A percentile compares a stretch with the other conserved stretches of the same genome.
Evolutionary conservation across 495 filamentous ascomycete species (phyloP).

Genomic region (Aspergillus homomorphus): DNA sequence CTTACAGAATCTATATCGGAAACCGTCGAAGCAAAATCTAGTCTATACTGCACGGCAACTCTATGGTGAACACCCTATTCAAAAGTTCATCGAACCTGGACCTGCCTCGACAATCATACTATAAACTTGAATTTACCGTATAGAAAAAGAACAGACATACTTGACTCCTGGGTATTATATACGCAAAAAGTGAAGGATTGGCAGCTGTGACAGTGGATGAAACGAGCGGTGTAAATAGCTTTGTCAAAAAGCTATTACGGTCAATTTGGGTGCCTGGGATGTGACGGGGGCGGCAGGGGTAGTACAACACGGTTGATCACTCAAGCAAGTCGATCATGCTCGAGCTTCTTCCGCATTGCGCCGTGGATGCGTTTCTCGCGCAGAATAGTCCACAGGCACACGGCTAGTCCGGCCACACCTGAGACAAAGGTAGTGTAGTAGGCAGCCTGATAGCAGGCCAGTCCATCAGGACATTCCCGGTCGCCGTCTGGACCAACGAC

Average conservation of each 20-base stretch:
- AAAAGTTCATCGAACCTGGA: neutral
- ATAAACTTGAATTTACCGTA: neutral
- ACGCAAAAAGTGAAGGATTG: neutral
- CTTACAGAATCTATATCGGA: too few relatives aligned
- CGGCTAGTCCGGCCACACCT: conserved; percentile 63
- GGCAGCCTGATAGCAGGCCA: conserved; percentile 75
- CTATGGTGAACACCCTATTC: neutral
- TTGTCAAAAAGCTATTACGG: too few relatives aligned
- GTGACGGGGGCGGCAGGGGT: too few relatives aligned
- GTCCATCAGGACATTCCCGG: conserved; percentile 71
- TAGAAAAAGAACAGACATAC: too few relatives aligned
- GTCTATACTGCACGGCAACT: neutral
- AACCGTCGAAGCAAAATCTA: too few relatives aligned
- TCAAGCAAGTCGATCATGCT: conserved; percentile 38
- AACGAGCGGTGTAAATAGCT: too few relatives aligned
- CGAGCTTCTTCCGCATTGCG: conserved; percentile 28
- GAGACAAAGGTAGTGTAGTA: conserved; percentile 81
- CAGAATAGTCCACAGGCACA: conserved; percentile 75
- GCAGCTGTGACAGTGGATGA: too few relatives aligned
- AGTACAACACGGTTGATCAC: neutral
- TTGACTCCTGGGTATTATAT: neutral
- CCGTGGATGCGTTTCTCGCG: conserved; percentile 52
- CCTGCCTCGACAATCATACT: neutral
- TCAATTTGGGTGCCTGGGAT: too few relatives aligned
- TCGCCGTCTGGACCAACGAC: conserved; percentile 64